Evolutionary conservation across 495 filamentous ascomycete species (phyloP).

Genomic region (Trichocladium antarcticum): DNA sequence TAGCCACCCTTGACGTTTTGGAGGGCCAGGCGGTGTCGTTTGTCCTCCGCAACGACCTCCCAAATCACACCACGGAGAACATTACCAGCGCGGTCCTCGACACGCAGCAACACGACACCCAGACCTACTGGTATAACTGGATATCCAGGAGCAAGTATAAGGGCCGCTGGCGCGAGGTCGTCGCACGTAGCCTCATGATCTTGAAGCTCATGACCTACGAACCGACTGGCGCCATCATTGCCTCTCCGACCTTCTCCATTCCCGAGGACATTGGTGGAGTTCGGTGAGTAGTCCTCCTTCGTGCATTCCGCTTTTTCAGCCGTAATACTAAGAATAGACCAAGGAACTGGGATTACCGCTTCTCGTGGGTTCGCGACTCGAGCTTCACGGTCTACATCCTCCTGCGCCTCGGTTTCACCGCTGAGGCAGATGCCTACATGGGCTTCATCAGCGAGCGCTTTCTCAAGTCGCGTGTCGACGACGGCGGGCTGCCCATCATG

Average conservation of each 20-base stretch:
- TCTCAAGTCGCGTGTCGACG: constrained; percentile 34
- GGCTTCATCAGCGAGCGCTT: constrained; percentile 60
- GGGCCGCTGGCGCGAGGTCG: constrained; percentile 58
- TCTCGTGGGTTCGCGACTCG: constrained; percentile 62
- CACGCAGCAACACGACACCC: constrained; percentile 52
- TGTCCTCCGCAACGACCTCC: constrained; percentile 47
- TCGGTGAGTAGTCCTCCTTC: constrained; percentile 22
- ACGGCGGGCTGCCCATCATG: constrained; percentile 60
- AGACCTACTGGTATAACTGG: constrained; percentile 59
- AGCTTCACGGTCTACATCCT: constrained; percentile 68
- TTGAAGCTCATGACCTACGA: constrained; percentile 61
- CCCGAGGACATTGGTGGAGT: constrained; percentile 60
- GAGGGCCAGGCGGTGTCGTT: constrained; percentile 60
- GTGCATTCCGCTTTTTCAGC: not conserved
- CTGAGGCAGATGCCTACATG: constrained; percentile 64
- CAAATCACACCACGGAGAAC: constrained; percentile 40
- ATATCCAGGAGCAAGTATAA: constrained; percentile 56
- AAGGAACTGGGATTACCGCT: constrained; percentile 72
- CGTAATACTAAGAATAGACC: not conserved
- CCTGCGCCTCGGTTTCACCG: constrained; percentile 59
- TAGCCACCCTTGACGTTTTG: constrained; percentile 43
- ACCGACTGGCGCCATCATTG: constrained; percentile 41
- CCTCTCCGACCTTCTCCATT: constrained; percentile 49
- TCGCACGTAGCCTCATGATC: constrained; percentile 55
- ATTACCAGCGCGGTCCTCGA: constrained; percentile 44